Conservation (phyloP, 352 stramenopile genomes). For the Pythium sukuiense region DNA sequence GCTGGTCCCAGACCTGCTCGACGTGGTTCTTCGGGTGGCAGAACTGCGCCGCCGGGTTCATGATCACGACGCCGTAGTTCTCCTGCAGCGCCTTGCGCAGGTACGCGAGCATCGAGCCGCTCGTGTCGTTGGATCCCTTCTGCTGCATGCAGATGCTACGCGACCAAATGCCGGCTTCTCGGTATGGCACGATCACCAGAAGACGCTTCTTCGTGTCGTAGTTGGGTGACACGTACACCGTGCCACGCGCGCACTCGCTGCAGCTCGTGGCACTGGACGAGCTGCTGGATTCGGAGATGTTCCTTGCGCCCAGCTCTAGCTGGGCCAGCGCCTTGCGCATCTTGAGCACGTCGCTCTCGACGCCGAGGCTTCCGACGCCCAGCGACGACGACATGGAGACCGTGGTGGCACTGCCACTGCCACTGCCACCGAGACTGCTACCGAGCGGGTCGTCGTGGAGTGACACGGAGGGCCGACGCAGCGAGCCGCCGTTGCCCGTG, state of each 20-base stretch:
- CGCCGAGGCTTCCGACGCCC: no score
- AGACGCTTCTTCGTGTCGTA: conserved; percentile 65
- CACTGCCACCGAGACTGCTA: neutral
- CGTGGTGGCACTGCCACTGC: neutral
- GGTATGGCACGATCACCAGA: conserved; percentile 84
- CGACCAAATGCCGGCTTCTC: conserved; percentile 84
- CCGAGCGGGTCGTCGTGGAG: neutral
- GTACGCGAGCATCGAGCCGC: conserved; percentile 79
- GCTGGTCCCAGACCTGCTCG: conserved; percentile 76
- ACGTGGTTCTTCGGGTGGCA: conserved; percentile 76
- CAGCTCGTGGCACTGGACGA: conserved; percentile 26
- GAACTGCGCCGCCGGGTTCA: conserved; percentile 78
- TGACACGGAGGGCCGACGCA: neutral
- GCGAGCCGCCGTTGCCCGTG: neutral
- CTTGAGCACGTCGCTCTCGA: conserved; percentile 15
- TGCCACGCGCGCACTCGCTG: conserved; percentile 61
- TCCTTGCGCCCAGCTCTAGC: neutral
- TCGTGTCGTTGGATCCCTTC: conserved; percentile 50
- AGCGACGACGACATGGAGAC: neutral
- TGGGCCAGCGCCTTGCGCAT: conserved; percentile 18
- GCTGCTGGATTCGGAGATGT: conserved; percentile 20
- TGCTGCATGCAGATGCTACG: conserved; percentile 84
- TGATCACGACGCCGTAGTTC: conserved; percentile 80
- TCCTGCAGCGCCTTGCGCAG: conserved; percentile 78
- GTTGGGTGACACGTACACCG: conserved; percentile 60